A percentile compares a stretch with the other conserved stretches of the same genome.
phyloP scores from a whole-genome alignment of 495 filamentous ascomycete genomes.

The Niebla homalea region DNA sequence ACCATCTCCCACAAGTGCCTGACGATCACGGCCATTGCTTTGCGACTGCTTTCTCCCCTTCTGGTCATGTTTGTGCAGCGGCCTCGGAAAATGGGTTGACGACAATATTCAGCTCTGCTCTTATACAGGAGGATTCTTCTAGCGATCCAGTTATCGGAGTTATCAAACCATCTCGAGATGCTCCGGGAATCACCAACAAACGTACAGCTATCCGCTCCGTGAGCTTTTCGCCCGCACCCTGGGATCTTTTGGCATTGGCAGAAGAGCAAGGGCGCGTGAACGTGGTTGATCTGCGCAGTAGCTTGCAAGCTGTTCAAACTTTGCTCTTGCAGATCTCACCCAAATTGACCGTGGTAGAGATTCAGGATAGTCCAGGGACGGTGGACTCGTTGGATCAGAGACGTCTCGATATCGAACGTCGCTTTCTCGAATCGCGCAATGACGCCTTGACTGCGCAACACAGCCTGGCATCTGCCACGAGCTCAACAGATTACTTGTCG shows the following conservation, averaged over 20 bases:
- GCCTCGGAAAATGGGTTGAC: constrained; percentile 61
- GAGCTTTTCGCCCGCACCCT: constrained; percentile 77
- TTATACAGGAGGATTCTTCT: constrained; percentile 28
- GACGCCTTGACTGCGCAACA: constrained; percentile 18
- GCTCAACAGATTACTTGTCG: constrained; percentile 29
- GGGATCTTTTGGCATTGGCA: constrained; percentile 86
- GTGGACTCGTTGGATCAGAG: constrained; percentile 18
- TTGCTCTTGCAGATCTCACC: constrained; percentile 49
- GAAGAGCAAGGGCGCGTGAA: constrained; percentile 79
- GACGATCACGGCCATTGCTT: constrained; percentile 43
- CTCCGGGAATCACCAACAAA: constrained; percentile 12
- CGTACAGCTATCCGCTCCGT: constrained; percentile 80
- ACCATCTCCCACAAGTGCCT: constrained; percentile 27
- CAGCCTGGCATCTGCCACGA: constrained; percentile 20
- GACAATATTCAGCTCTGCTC: constrained; percentile 48
- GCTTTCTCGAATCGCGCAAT: constrained; percentile 28
- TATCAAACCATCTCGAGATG: constrained; percentile 28
- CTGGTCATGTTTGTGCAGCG: constrained; percentile 52
- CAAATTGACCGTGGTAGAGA: constrained; percentile 29
- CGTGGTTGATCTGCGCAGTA: constrained; percentile 68
- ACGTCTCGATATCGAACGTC: constrained; percentile 34
- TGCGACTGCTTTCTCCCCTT: constrained; percentile 58
- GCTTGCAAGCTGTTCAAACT: constrained; percentile 63
- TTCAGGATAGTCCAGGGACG: constrained; percentile 31
- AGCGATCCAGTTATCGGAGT: constrained; percentile 30